These are phyloP conservation scores for Lepiota brunneoincarnata DNA, from an alignment of 768 basidiomycete species.

Conservation along the genomic window DNA sequence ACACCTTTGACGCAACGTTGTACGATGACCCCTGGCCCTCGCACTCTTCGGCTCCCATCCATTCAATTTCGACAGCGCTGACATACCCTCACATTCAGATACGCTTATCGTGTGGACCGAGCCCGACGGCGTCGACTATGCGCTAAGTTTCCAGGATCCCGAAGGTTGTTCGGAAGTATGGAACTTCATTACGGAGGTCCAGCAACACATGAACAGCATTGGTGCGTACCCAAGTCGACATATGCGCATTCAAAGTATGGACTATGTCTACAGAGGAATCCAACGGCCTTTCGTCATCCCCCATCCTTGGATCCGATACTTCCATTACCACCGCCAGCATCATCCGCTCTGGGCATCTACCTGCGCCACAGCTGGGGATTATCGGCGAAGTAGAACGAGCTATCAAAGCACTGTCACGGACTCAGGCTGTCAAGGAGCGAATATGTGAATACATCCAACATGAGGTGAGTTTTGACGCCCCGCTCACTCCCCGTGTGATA, in stretches of 20 bases:
- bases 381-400: constrained; percentile 78
- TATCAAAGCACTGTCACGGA: constrained; percentile 72
- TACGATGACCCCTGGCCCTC: neutral
- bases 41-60: constrained; percentile 12
- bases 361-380: constrained; percentile 71
- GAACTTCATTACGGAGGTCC: constrained; percentile 94
- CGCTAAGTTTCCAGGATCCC: constrained; percentile 94
- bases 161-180: constrained; percentile 96
- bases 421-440: constrained; percentile 72
- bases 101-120: constrained; percentile 99
- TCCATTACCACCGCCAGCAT: constrained; percentile 61
- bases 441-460: constrained; percentile 87
- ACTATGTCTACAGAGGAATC: constrained; percentile 29
- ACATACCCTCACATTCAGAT: constrained; percentile 45
- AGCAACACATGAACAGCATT: constrained; percentile 70
- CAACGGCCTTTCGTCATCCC: constrained; percentile 54
- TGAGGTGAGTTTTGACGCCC: constrained; percentile 53
- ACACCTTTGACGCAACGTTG: neutral
- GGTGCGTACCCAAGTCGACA: constrained; percentile 38
- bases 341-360: constrained; percentile 71
- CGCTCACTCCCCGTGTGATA: constrained; percentile 10
- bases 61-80: constrained; percentile 7
- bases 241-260: constrained; percentile 3
- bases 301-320: constrained; percentile 53
- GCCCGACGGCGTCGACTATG: constrained; percentile 91